phyloP scores from a whole-genome alignment of 495 filamentous ascomycete genomes.

The Penicillium odoratum region DNA sequence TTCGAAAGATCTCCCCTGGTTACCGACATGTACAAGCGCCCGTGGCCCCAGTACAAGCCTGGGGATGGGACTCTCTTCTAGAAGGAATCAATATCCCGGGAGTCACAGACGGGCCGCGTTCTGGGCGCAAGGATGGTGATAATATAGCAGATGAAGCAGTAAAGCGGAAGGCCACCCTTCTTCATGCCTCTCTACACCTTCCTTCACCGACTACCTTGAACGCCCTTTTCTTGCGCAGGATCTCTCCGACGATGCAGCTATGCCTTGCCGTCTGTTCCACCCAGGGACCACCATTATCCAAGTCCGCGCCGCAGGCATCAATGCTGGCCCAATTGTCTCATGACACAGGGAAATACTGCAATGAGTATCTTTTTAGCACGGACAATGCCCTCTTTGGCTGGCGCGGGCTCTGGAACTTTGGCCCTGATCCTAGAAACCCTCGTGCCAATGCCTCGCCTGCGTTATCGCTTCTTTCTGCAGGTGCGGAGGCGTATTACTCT shows the following conservation, averaged over 20 bases:
- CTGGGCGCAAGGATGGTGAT: conserved; percentile 10
- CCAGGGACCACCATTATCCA: conserved; percentile 46
- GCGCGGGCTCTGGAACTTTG: conserved; percentile 92
- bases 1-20: conserved; percentile 64
- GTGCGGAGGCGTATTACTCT: conserved; percentile 95
- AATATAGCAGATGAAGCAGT: conserved; percentile 17
- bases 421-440: conserved; percentile 66
- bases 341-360: conserved; percentile 83
- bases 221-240: conserved; percentile 78
- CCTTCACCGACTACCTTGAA: conserved; percentile 82
- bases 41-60: conserved; percentile 33
- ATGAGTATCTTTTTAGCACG: conserved; percentile 89
- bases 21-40: conserved; percentile 64
- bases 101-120: conserved; percentile 9
- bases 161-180: conserved; percentile 59
- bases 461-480: conserved; percentile 63
- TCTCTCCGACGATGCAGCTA: conserved; percentile 76
- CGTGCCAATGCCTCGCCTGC: conserved; percentile 21
- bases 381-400: conserved; percentile 87
- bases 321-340: conserved; percentile 80
- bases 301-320: conserved; percentile 46
- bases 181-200: conserved; percentile 84
- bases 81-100: conserved; percentile 27
- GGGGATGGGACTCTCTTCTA: conserved; percentile 37
- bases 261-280: conserved; percentile 82